Evolutionary conservation across 495 filamentous ascomycete genomes (phyloP), one percentile per base, ranked within the genome.

Genomic region (Lentithecium fluviatile): DNA sequence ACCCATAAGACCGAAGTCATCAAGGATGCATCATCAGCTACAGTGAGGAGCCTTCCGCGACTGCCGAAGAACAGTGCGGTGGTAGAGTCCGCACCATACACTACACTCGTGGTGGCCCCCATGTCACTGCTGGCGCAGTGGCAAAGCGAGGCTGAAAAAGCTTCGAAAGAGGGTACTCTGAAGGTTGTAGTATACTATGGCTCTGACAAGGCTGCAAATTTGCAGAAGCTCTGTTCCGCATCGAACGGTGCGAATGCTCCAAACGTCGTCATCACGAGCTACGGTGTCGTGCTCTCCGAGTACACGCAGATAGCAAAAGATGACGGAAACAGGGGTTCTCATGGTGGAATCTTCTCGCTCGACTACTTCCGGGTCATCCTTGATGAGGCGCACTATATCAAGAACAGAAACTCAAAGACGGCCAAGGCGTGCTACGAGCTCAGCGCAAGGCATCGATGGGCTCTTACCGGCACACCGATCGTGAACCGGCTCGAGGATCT

Each of bases 401-500:
- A 97, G 74, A 97, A 97, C 67, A 81, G 91, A 38, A 85, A 75
- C 47, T 73, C 61, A 1, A 98, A 97, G 74, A 93, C 93, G 2
- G 89, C 94, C 1, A 88, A 87, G 71, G 91, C 94, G 13, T 97
- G 95, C 72, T 97, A 93, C 63, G 90, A 94, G 62, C 78, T 98
- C 17, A 82, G 80, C 19, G 89, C 91, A 4, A 81, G 81, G 37
- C 94, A 97, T 74, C 83, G 94, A 56, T 98, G 94, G 94, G 89
- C 86, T 23, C 78, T 98, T 23, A 98, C 95, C 0, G 94, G 94
- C 12, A 98, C 94, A 2, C 94, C 94, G 0, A 98, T 98, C 48
- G 93, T 98, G 64, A 98, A 98, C 70, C 87, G 89, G 12, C 78
- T 98, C 2, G 95, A 98, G 71, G 94, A 98, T 75, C 78, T 98